phyloP scores from a whole-genome alignment of 306 rosid species.

The Quercus engelmannii region DNA sequence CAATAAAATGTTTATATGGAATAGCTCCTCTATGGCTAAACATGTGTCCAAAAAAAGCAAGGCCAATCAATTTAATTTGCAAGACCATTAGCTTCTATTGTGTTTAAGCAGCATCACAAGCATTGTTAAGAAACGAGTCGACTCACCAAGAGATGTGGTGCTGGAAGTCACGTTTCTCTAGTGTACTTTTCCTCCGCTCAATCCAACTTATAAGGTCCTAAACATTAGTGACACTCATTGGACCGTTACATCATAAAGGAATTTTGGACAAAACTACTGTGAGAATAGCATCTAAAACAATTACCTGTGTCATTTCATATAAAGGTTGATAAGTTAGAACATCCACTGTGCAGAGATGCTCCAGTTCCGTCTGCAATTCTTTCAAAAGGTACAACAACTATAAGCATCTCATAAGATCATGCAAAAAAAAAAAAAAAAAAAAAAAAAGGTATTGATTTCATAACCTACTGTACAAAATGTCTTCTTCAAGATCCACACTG shows the following conservation, averaged over 20 bases:
- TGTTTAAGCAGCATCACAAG: background rate
- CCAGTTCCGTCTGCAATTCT: slow-evolving; percentile 80
- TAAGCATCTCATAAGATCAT: slow-evolving; percentile 22
- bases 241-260: slow-evolving; percentile 14
- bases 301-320: slow-evolving; percentile 87
- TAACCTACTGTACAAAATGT: slow-evolving; percentile 70
- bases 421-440: background rate
- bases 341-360: slow-evolving; percentile 54
- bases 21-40: background rate
- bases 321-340: slow-evolving; percentile 69
- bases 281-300: slow-evolving; percentile 11
- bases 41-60: background rate
- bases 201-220: slow-evolving; percentile 94
- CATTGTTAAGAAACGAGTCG: background rate
- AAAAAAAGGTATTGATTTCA: slow-evolving; percentile 22
- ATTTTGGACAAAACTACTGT: slow-evolving; percentile 8
- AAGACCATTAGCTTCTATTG: slow-evolving; percentile 1
- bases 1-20: background rate
- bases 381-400: slow-evolving; percentile 30
- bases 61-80: background rate
- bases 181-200: slow-evolving; percentile 50
- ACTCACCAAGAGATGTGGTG: slow-evolving; percentile 79
- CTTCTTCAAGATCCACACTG: slow-evolving; percentile 81
- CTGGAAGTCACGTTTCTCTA: slow-evolving; percentile 85
- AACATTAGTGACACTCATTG: slow-evolving; percentile 17